These are phyloP conservation scores for Neophaeococcomyces aloes DNA, from an alignment of 2,329 filamentous ascomycete genomes.

Conservation along the genomic window DNA sequence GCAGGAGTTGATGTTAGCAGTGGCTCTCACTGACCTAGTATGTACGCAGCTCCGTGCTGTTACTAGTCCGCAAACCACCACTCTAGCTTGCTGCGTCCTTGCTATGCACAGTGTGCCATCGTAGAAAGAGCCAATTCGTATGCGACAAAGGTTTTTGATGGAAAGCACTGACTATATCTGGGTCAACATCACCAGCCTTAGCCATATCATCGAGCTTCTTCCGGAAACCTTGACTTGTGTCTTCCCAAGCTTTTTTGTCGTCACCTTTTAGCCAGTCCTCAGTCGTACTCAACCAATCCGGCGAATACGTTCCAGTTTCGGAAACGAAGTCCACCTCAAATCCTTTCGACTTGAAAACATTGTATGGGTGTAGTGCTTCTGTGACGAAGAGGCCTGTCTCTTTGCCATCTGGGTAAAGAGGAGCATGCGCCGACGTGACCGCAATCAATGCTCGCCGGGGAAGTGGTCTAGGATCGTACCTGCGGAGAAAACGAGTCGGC, in stretches of 20 bases:
- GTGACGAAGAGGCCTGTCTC: conserved; percentile 36
- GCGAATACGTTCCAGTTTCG: conserved; percentile 30
- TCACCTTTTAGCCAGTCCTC: conserved; percentile 27
- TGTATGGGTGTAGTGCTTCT: conserved; percentile 41
- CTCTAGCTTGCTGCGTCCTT: background rate
- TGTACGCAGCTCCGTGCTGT: background rate
- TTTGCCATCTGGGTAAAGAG: conserved; percentile 22
- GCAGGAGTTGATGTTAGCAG: background rate
- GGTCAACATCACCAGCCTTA: conserved; percentile 23
- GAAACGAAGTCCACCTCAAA: conserved; percentile 33
- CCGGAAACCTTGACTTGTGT: conserved; percentile 25
- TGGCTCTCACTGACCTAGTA: background rate
- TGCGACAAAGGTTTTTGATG: background rate
- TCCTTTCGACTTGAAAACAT: conserved; percentile 30
- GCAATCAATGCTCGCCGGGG: conserved; percentile 11
- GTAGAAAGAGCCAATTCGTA: background rate
- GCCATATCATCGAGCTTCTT: conserved; percentile 26
- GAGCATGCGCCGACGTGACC: conserved; percentile 22
- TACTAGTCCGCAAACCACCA: background rate
- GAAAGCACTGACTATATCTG: conserved; percentile 13
- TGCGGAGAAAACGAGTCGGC: background rate
- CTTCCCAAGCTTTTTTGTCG: conserved; percentile 27
- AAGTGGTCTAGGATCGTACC: background rate
- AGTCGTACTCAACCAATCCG: conserved; percentile 30
- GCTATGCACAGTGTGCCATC: background rate